Base-by-base conservation (phyloP, 257 asterid genomes). In the Hygrophila difformis region DNA sequence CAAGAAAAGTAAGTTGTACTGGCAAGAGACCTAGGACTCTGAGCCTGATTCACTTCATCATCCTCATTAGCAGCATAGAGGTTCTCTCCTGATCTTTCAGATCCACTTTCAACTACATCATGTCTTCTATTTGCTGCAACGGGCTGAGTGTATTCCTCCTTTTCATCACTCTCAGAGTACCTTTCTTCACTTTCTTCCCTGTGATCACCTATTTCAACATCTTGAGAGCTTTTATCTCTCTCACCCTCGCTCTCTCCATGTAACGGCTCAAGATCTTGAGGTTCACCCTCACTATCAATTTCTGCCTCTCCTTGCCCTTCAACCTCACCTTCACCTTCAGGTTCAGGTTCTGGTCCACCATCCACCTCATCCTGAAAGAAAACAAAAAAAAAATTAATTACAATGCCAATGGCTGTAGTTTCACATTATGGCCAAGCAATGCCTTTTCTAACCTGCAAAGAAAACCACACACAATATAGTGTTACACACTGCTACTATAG, bases 31-130 rank as follows among this genome's bases (percentile, higher is more conserved):
- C 99, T 76, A 4, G 50, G 68, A 53, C 80, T 72, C 77, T 79
- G 60, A 37, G 82, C 78, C 61, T 79, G 92, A 64, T 76, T 78
- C 59, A 72, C 87, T 72, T 91, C 93, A 14, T 80, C 94, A 4
- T 86, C 94, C 51, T 72, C 88, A 42, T 68, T 73, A 63, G 79
- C 94, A 73, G 57, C 78, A 67, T 66, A 86, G 42, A 43, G 73
- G 61, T 74, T 86, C 57, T 81, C 94, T 68, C 75, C 94, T 20
- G 96, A 82, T 72, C 78, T 66, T 73, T 89, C 96, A 35, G 98
- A 89, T 63, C 72, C 98, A 60, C 96, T 89, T 36, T 56, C 67
- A 47, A 74, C 48, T 24, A 74, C 72, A 47, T 68, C 82, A 20
- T 71, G 93, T 60, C 93, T 71, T 67, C 83, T 74, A 71, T 93